Evolutionary conservation across 1,139 yeast genomes (phyloP), one percentile per base, ranked within the genome.

Genomic region (Hansenula lynferdii): DNA sequence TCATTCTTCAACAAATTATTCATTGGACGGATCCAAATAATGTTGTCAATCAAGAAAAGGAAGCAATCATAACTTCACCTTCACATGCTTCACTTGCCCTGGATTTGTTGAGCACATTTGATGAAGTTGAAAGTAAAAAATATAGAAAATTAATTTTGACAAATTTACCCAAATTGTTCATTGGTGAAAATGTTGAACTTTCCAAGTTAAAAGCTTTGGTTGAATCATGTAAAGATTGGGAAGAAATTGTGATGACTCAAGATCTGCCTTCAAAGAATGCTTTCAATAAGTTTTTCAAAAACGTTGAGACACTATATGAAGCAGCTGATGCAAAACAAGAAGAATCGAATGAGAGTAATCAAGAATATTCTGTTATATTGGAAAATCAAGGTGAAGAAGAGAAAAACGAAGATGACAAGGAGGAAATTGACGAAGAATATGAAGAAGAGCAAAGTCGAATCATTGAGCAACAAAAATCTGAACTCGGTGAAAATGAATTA

Each of bases 21-120:
- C 79, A 81, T 51, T 86, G 96, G 96, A 84, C 96, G 28, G 94
- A 89, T 58, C 95, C 96, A 0, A 62, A 64, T 32, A 79, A 81
- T 49, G 65, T 85, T 10, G 90, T 80, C 4, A 75, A 76, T 41
- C 61, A 67, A 36, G 57, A 66, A 1, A 68, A 68, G 10, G 73
- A 63, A 4, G 69, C 64, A 3, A 56, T 67, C 15, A 54, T 56
- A 6, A 56, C 55, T 15, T 74, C 78, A 23, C 60, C 72, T 8
- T 64, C 76, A 5, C 95, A 84, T 49, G 58, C 80, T 8, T 70
- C 71, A 53, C 77, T 84, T 46, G 77, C 80, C 1, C 61, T 71
- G 27, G 80, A 77, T 31, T 61, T 85, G 25, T 54, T 85, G 36
- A 71, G 70, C 34, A 69, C 69, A 5, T 62, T 75, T 33, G 75